A percentile compares a stretch with the other conserved stretches of the same genome.
Conservation (phyloP, 768 basidiomycete genomes). For the Asterophora lycoperdoides region DNA sequence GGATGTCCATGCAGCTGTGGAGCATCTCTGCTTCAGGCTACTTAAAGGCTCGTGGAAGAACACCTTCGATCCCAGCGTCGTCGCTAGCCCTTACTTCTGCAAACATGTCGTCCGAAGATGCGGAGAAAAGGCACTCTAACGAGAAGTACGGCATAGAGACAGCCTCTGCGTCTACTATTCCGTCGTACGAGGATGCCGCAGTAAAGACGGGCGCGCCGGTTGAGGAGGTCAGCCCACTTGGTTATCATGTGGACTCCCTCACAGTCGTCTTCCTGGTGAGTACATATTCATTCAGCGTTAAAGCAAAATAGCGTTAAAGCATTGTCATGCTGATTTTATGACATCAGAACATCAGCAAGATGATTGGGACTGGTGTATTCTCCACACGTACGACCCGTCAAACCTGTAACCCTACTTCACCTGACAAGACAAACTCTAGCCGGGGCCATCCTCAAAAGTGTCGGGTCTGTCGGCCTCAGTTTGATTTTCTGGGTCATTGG, state of each 20-base stretch:
- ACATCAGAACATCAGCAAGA: conserved; percentile 32
- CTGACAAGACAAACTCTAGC: conserved; percentile 12
- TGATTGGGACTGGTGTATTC: conserved; percentile 38
- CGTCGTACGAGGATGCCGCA: conserved; percentile 25
- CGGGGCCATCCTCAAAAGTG: conserved; percentile 32
- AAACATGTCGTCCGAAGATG: conserved; percentile 17
- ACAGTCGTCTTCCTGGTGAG: conserved; percentile 14
- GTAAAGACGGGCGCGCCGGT: conserved; percentile 27
- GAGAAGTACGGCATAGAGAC: conserved; percentile 18
- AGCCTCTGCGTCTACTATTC: conserved; percentile 16
- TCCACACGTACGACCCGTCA: conserved; percentile 22
- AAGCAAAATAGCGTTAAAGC: too few species aligned
- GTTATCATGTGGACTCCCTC: conserved; percentile 29
- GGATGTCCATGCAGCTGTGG: too few species aligned
- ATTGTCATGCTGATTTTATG: background rate
- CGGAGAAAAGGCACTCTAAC: conserved; percentile 4
- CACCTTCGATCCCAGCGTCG: too few species aligned
- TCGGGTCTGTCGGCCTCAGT: conserved; percentile 36
- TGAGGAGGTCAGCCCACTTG: conserved; percentile 31
- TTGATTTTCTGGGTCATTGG: conserved; percentile 40
- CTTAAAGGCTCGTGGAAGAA: too few species aligned
- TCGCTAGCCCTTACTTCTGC: background rate
- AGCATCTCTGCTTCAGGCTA: too few species aligned
- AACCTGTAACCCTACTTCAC: background rate
- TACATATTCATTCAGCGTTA: too few species aligned